Conservation (phyloP, 2,329 filamentous ascomycete genomes). For the Diplodia corticola region DNA sequence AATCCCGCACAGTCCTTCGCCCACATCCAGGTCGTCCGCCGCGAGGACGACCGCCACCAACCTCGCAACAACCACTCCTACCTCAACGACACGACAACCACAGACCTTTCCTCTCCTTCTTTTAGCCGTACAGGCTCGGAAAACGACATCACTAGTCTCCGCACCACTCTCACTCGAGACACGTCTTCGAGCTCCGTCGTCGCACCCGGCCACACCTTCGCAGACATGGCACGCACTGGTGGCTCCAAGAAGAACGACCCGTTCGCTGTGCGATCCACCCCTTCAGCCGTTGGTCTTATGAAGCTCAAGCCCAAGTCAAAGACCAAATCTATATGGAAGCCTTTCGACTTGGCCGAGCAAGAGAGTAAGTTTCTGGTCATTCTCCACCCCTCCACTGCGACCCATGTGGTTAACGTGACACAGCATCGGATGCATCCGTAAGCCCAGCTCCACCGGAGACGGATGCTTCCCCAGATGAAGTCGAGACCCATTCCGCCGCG, state of each 20-base stretch:
- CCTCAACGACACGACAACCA: neutral
- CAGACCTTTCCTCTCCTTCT: constrained; percentile 3
- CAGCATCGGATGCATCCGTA: neutral
- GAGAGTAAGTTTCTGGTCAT: constrained; percentile 21
- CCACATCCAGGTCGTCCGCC: constrained; percentile 32
- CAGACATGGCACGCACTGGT: constrained; percentile 34
- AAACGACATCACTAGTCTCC: constrained; percentile 12
- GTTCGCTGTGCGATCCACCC: neutral
- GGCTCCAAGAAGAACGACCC: constrained; percentile 25
- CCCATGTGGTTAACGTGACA: neutral
- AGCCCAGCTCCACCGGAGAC: neutral
- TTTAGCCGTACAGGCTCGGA: constrained; percentile 12
- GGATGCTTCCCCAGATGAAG: neutral
- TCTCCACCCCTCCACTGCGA: neutral
- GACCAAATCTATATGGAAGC: constrained; percentile 28
- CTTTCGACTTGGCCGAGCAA: constrained; percentile 29
- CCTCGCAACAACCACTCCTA: neutral
- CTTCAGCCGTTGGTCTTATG: constrained; percentile 29
- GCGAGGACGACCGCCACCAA: constrained; percentile 18
- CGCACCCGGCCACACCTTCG: constrained; percentile 29
- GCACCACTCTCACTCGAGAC: constrained; percentile 1
- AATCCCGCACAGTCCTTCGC: constrained; percentile 21
- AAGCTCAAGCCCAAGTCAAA: constrained; percentile 28
- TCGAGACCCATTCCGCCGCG: neutral
- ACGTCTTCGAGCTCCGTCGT: constrained; percentile 15